Conservation (phyloP, 148 eudicot genomes). For the Camellia japonica region DNA sequence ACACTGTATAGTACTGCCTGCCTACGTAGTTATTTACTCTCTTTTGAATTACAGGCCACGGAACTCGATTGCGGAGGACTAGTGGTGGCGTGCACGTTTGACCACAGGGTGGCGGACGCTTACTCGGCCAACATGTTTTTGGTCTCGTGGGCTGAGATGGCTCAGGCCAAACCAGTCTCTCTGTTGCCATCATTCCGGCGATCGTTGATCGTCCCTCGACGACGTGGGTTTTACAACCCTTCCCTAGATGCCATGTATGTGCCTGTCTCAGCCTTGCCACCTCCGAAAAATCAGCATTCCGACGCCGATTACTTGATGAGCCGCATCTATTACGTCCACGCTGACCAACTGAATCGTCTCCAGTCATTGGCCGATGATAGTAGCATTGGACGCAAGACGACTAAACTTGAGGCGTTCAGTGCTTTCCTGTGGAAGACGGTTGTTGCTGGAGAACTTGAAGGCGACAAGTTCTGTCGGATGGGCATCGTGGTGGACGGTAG, state of each 20-base stretch:
- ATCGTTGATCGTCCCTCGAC: constrained; percentile 41
- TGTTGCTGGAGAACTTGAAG: constrained; percentile 14
- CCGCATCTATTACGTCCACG: too few relatives aligned
- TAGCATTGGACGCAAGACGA: neutral
- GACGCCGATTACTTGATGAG: too few relatives aligned
- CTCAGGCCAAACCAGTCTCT: constrained; percentile 28
- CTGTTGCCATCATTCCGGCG: constrained; percentile 38
- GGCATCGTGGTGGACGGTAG: too few relatives aligned
- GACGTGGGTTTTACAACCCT: constrained; percentile 19
- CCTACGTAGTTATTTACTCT: neutral
- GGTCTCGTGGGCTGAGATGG: constrained; percentile 26
- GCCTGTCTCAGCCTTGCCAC: too few relatives aligned
- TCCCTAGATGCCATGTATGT: too few relatives aligned
- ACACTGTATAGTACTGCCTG: too few relatives aligned
- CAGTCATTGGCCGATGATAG: constrained; percentile 26
- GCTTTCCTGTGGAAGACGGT: constrained; percentile 62
- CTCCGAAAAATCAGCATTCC: too few relatives aligned
- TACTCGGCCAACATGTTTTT: too few relatives aligned
- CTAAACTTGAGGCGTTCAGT: constrained; percentile 50
- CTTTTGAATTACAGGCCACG: neutral
- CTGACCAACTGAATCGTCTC: constrained; percentile 25
- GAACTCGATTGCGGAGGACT: neutral
- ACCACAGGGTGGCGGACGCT: too few relatives aligned
- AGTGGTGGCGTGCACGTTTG: neutral
- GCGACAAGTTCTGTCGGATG: too few relatives aligned